phyloP scores from a whole-genome alignment of 345 rosid genomes.

The Bruguiera gymnorhiza region DNA sequence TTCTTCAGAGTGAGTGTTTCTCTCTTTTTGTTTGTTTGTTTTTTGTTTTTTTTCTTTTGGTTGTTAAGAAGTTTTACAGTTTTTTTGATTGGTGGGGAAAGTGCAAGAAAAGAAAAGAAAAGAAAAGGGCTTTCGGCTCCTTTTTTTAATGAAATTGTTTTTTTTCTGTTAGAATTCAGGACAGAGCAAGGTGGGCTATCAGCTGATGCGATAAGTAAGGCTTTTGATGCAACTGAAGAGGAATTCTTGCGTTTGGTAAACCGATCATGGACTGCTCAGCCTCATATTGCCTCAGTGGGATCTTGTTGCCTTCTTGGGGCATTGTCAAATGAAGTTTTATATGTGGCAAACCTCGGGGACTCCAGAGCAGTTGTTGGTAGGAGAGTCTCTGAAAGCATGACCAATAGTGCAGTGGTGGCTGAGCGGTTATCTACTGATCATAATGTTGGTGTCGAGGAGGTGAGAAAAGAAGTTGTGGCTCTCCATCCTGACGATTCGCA shows the following conservation, averaged over 20 bases:
- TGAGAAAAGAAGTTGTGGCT: slow-evolving; percentile 67
- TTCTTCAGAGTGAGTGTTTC: slow-evolving; percentile 37
- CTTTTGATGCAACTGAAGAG: slow-evolving; percentile 52
- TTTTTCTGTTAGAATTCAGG: slow-evolving; percentile 31
- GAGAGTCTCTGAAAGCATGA: slow-evolving; percentile 21
- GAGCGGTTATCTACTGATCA: slow-evolving; percentile 62
- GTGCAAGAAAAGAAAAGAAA: background rate
- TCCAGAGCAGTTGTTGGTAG: slow-evolving; percentile 66
- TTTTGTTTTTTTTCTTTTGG: background rate
- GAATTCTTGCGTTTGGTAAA: slow-evolving; percentile 52
- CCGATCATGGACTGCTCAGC: slow-evolving; percentile 38
- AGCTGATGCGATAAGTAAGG: slow-evolving; percentile 47
- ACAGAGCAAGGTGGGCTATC: slow-evolving; percentile 53
- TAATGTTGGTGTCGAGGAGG: slow-evolving; percentile 57
- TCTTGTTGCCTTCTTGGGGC: slow-evolving; percentile 69
- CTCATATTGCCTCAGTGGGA: slow-evolving; percentile 59
- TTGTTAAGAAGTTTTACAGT: background rate
- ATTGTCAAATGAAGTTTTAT: slow-evolving; percentile 36
- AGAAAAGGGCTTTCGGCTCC: background rate
- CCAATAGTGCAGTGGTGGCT: slow-evolving; percentile 35
- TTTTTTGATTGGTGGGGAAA: slow-evolving; percentile 7
- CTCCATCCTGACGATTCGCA: slow-evolving; percentile 70
- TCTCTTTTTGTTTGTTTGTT: background rate
- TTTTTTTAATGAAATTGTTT: background rate
- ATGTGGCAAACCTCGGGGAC: slow-evolving; percentile 69